Evolutionary conservation across 139 green algal species (phyloP).

Genomic region (Picocystis salinarum): DNA sequence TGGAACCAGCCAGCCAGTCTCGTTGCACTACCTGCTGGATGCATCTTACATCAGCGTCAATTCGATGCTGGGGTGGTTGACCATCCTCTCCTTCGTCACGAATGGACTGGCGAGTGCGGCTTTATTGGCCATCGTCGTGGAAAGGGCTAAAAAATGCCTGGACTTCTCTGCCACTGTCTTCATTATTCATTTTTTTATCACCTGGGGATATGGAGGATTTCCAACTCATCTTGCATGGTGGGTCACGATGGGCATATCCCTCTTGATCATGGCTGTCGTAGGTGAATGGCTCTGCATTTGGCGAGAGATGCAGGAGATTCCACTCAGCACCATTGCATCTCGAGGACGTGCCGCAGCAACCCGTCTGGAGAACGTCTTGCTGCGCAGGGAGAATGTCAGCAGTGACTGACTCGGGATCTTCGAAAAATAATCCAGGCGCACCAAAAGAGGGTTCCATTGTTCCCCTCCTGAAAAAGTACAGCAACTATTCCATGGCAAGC

Average conservation of each 20-base stretch:
- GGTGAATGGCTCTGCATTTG: conserved; percentile 78
- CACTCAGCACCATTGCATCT: no score
- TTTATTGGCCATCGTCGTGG: conserved; percentile 49
- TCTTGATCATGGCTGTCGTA: conserved; percentile 55
- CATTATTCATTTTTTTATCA: conserved; percentile 50
- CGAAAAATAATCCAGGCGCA: no score
- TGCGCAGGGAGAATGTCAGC: no score
- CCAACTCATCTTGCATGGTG: conserved; percentile 52
- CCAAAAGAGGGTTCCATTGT: no score
- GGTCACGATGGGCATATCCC: conserved; percentile 27
- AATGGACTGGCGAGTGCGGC: conserved; percentile 27
- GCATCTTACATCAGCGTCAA: conserved; percentile 23
- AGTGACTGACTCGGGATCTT: no score
- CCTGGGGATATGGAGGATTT: conserved; percentile 30
- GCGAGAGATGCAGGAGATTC: conserved; percentile 77
- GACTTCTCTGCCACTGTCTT: conserved; percentile 74
- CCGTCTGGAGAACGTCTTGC: no score
- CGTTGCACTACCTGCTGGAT: conserved; percentile 39
- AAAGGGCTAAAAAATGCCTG: conserved; percentile 87
- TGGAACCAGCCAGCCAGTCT: conserved; percentile 24
- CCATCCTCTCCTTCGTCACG: conserved; percentile 22
- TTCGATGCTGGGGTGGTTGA: conserved; percentile 27
- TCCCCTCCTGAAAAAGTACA: no score
- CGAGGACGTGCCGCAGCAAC: no score
- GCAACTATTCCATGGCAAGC: no score